These are phyloP conservation scores for Yamadazyma friedrichii DNA, from an alignment of 1,139 yeast species.

Conservation along the genomic window DNA sequence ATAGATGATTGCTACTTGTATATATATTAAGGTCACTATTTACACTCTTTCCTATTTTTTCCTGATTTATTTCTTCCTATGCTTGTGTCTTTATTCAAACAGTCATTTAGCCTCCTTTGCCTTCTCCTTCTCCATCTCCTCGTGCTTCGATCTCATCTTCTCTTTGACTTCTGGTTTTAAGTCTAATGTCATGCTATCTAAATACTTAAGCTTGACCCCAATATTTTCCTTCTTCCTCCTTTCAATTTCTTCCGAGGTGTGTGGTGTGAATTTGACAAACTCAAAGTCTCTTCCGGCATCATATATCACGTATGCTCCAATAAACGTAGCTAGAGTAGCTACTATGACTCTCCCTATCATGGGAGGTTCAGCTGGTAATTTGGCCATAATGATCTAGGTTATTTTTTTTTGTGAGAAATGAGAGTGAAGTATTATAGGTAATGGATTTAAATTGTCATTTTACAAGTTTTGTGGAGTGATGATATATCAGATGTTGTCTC, in stretches of 20 bases:
- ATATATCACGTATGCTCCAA: constrained; percentile 33
- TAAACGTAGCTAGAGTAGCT: constrained; percentile 34
- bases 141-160: constrained; percentile 24
- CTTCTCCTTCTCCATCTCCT: constrained; percentile 12
- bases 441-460: not conserved
- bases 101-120: too few species aligned
- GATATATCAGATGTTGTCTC: too few species aligned
- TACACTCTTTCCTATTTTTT: not conserved
- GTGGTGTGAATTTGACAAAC: constrained; percentile 40
- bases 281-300: constrained; percentile 42
- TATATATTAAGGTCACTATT: not conserved
- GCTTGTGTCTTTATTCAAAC: too few species aligned
- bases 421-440: not conserved
- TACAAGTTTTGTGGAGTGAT: not conserved
- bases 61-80: not conserved
- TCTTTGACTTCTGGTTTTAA: constrained; percentile 47
- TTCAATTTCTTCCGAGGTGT: constrained; percentile 40
- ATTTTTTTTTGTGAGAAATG: not conserved
- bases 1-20: not conserved
- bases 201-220: constrained; percentile 29
- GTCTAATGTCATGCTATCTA: constrained; percentile 39
- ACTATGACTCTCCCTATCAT: constrained; percentile 33
- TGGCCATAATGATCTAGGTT: constrained; percentile 2
- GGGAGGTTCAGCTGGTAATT: constrained; percentile 26
- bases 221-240: constrained; percentile 33